Percentiles rank a stretch among this genome's conserved stretches.
These are phyloP conservation scores for Magnolia kwangsiensis DNA, from an alignment of 164 flowering plant species.

Conservation along the genomic window DNA sequence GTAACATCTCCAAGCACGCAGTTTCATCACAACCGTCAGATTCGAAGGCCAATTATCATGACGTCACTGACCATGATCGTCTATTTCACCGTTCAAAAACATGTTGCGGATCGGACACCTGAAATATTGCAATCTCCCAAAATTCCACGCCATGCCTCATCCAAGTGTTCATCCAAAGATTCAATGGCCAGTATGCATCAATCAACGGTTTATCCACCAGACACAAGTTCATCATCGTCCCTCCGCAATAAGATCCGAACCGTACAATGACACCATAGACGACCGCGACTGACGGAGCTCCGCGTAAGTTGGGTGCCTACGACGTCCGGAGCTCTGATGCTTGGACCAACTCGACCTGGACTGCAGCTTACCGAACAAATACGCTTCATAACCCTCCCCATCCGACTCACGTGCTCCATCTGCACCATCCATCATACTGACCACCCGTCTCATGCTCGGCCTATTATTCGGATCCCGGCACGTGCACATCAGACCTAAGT, in stretches of 20 bases:
- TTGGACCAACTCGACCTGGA: conserved; percentile 21
- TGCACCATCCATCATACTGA: conserved; percentile 31
- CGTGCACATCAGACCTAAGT: conserved; percentile 40
- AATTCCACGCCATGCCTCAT: too few relatives aligned
- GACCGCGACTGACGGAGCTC: conserved; percentile 25
- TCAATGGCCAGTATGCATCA: too few relatives aligned
- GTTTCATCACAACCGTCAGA: too few relatives aligned
- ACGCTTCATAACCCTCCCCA: conserved; percentile 23
- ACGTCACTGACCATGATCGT: not conserved
- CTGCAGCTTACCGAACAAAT: conserved; percentile 22
- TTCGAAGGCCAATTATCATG: too few relatives aligned
- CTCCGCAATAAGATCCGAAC: conserved; percentile 23
- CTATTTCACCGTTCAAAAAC: not conserved
- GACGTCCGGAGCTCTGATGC: not conserved
- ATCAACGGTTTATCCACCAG: not conserved
- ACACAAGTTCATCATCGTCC: conserved; percentile 22
- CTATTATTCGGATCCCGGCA: conserved; percentile 29
- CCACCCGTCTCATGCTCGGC: conserved; percentile 44
- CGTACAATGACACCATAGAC: conserved; percentile 17
- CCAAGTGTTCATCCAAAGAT: too few relatives aligned
- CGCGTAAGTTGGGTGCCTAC: conserved; percentile 32
- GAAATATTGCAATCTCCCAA: too few relatives aligned
- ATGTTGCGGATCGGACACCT: too few relatives aligned
- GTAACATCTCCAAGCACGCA: too few relatives aligned
- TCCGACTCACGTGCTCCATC: not conserved